Base-by-base conservation (phyloP, 2,329 filamentous ascomycete species). In the Cylindrodendrum hubeiense region DNA sequence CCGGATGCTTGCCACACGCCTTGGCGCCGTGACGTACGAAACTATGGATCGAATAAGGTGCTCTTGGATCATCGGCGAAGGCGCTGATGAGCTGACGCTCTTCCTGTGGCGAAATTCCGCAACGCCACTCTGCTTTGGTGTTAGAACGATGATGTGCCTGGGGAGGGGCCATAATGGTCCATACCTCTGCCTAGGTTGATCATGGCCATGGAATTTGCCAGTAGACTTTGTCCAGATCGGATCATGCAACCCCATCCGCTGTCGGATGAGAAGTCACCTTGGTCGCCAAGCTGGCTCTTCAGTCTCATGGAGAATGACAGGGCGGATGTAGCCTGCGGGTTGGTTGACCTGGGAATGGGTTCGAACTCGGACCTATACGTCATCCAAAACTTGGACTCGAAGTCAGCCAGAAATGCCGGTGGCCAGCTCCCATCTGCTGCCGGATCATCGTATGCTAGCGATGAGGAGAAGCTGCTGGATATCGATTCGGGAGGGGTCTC, bases 231-330 rank as follows among this genome's bases (percentile, higher is more conserved):
- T 4, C 96, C 96, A 6, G 95, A 98, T 65, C 96, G 87, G 73
- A 99, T 98, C 96, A 99, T 99, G 77, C 96, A 99, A 0, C 96
- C 96, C 94, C 97, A 99, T 55, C 96, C 96, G 10, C 93, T 95
- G 78, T 99, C 96, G 2, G 94, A 95, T 12, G 93, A 92, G 80
- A 98, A 99, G 5, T 93, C 94, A 26, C 86, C 86, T 62, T 93
- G 89, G 52, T 97, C 93, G 12, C 89, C 87, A 6, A 98, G 82
- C 75, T 94, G 92, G 58, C 86, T 95, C 75, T 94, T 92, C 71
- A 98, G 84, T 54, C 94, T 91, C 80, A 97, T 95, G 2, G 93
- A 85, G 63, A 98, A 88, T 4, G 93, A 97, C 83, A 98, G 89
- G 8, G 89, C 84, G 4, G 90, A 85, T 1, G 85, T 78, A 15